Evolutionary conservation across 257 asterid genomes (phyloP).

Genomic region (Fraxinus excelsior): DNA sequence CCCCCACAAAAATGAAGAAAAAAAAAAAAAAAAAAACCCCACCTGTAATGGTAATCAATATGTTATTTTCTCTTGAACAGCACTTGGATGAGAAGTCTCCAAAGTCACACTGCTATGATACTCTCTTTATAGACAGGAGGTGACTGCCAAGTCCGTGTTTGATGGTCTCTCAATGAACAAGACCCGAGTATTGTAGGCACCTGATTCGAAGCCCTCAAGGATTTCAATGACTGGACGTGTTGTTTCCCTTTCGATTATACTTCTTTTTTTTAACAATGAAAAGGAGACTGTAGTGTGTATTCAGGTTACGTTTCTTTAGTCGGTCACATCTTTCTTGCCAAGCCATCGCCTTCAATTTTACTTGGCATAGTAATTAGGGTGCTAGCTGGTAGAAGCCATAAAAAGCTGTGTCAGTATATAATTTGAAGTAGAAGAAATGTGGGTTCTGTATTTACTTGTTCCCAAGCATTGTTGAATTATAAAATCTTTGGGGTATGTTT

Average conservation of each 20-base stretch:
- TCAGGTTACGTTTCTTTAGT: background rate
- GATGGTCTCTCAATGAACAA: background rate
- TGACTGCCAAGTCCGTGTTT: background rate
- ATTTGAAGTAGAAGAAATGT: background rate
- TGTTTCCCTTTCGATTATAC: background rate
- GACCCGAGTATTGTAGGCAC: background rate
- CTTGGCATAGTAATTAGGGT: background rate
- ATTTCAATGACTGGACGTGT: background rate
- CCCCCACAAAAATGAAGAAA: no score
- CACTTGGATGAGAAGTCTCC: background rate
- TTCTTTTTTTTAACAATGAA: background rate
- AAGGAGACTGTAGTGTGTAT: background rate
- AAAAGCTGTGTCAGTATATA: background rate
- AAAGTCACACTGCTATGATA: background rate
- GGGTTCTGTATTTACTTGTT: background rate
- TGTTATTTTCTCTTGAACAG: background rate
- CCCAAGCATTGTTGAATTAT: background rate
- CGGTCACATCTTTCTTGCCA: background rate
- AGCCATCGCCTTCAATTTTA: background rate
- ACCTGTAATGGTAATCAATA: slow-evolving; percentile 11
- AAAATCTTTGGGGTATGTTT: background rate
- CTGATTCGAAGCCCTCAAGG: background rate
- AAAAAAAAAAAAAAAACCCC: background rate
- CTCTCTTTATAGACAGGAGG: background rate
- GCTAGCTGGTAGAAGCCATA: background rate